phyloP scores from a whole-genome alignment of 805 yeast species.

The Candida koratica region DNA sequence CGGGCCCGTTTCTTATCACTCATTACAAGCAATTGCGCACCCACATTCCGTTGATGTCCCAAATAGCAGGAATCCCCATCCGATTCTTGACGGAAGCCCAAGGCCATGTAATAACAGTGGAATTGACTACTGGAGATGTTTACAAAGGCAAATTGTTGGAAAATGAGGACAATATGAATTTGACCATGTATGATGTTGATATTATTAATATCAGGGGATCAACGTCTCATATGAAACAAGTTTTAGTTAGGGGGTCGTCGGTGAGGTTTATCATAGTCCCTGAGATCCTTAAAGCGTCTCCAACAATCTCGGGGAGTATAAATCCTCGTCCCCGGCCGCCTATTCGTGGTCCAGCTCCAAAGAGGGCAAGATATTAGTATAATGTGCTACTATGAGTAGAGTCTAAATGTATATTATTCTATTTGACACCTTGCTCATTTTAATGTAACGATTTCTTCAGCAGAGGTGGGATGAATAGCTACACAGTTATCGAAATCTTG shows the following conservation, averaged over 20 bases:
- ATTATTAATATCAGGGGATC: conserved; percentile 67
- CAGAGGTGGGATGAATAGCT: conserved; percentile 98
- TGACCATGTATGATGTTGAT: conserved; percentile 76
- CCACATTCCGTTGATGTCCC: conserved; percentile 1
- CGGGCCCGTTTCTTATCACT: conserved; percentile 25
- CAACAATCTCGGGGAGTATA: conserved; percentile 66
- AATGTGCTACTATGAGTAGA: neutral
- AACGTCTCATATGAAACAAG: conserved; percentile 73
- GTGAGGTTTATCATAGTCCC: conserved; percentile 82
- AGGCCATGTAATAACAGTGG: conserved; percentile 83
- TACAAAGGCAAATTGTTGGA: conserved; percentile 85
- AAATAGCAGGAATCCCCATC: conserved; percentile 66
- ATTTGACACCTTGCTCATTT: conserved; percentile 17
- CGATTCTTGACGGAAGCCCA: conserved; percentile 82
- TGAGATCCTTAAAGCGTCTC: conserved; percentile 83
- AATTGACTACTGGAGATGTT: conserved; percentile 77
- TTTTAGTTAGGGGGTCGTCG: conserved; percentile 88
- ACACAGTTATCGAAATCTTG: conserved; percentile 92
- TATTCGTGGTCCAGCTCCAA: conserved; percentile 56
- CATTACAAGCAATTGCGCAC: neutral
- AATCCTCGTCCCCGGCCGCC: conserved; percentile 68
- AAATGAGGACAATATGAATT: conserved; percentile 92
- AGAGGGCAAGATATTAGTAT: conserved; percentile 22
- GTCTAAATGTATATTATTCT: neutral
- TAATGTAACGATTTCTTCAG: conserved; percentile 94